A percentile compares a stretch with the other conserved stretches of the same genome.
Evolutionary conservation across 2,329 filamentous ascomycete genomes (phyloP).

Genomic region (Trichoderma endophyticum): DNA sequence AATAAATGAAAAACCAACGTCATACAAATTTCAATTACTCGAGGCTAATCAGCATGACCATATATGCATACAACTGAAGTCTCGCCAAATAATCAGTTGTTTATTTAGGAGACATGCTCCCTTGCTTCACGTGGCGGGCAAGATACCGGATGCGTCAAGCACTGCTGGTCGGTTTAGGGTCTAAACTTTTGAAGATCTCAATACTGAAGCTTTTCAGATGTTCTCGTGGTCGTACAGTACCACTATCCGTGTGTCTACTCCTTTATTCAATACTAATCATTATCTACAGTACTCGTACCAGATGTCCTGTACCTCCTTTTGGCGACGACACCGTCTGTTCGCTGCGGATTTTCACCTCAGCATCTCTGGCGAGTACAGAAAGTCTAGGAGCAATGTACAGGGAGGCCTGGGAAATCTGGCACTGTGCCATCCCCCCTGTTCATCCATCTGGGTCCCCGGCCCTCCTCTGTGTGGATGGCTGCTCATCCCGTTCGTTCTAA

Average conservation of each 20-base stretch:
- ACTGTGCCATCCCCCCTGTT: slow-evolving; percentile 14
- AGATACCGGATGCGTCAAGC: not conserved
- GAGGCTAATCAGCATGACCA: not conserved
- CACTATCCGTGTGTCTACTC: not conserved
- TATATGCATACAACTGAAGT: not conserved
- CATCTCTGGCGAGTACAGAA: not conserved
- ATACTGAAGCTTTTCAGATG: not conserved
- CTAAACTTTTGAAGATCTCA: not conserved
- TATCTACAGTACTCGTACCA: not conserved
- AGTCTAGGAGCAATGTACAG: not conserved
- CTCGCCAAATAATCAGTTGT: not conserved
- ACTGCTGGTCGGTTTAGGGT: too few species aligned
- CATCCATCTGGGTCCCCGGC: not conserved
- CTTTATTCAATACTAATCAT: not conserved
- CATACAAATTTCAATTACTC: not conserved
- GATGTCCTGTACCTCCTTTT: not conserved
- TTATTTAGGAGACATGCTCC: not conserved
- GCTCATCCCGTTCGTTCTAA: slow-evolving; percentile 9
- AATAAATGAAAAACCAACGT: not conserved
- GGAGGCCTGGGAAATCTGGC: not conserved
- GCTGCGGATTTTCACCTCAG: not conserved
- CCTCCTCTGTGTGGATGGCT: slow-evolving; percentile 14
- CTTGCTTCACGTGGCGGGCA: not conserved
- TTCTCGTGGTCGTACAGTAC: not conserved
- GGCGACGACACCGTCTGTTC: too few species aligned